Evolutionary conservation across 2,329 filamentous ascomycete genomes (phyloP), one percentile per base, ranked within the genome.

Genomic region (Falciphora oryzae): DNA sequence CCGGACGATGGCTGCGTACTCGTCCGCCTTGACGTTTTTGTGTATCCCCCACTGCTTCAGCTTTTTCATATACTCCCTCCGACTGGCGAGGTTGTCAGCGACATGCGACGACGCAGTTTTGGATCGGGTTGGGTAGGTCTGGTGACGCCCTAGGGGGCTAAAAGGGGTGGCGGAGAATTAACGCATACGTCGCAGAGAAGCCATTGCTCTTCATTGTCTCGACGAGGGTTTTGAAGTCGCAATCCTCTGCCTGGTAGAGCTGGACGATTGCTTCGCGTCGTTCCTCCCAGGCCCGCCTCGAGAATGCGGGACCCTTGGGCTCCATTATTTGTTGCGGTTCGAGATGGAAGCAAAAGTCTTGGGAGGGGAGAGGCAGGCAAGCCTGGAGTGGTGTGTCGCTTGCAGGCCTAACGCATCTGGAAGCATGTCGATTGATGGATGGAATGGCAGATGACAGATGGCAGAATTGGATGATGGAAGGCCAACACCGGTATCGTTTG

Each of bases 21-120:
- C 38, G 10, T 62, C 38, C 18, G 38, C 61, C 25, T 62, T 62
- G 61, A 62, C 29, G 8, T 62, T 62, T 28, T 62, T 62, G 6
- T 25, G 38, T 3, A 62, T n/a, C 3, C 44, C 44, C 61, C 35
- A 62, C 25, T n/a, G 61, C 13, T 62, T 56, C 18, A 62, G 27
- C 38, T 53, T 35, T 6, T 31, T 62, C 61, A 53, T 62, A 44
- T 53, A 62, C 5, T 62, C 35, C n/a, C 50, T 62, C 25, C 44
- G 35, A 18, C 61, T 62, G 28, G 14, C 35, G 35, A 6, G 14
- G 18, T 18, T 38, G 14, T 38, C 35, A 38, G 35, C 35, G 13
- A 38, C 18, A 14, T 38, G 5, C 11, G 35, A 14, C 35, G 35
- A 8, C 11, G 11, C 2, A 29, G 29, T 3, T 29, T 29, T 29